These are phyloP conservation scores for Sugiyamaella boreocaroliniensis DNA, from an alignment of 805 yeast genomes.

Conservation along the genomic window DNA sequence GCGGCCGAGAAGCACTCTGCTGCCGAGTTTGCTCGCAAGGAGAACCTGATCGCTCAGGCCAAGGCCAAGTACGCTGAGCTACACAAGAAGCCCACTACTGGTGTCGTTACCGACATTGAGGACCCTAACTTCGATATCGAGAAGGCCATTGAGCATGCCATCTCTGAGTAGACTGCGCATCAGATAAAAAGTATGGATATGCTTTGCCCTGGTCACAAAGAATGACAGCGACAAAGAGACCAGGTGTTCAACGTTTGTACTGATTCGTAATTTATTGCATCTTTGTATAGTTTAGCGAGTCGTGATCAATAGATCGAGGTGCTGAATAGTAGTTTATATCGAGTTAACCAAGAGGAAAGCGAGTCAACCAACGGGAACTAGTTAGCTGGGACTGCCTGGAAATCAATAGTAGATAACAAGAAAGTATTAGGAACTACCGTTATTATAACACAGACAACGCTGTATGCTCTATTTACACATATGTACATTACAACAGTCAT, in stretches of 20 bases:
- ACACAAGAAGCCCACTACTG: constrained; percentile 32
- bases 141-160: constrained; percentile 27
- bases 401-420: too few relatives aligned
- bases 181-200: not conserved
- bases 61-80: constrained; percentile 78
- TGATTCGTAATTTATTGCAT: not conserved
- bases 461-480: constrained; percentile 7
- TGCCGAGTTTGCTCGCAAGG: constrained; percentile 54
- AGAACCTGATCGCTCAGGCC: constrained; percentile 78
- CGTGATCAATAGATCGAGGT: not conserved
- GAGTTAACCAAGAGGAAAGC: too few relatives aligned
- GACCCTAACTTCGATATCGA: constrained; percentile 88
- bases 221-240: not conserved
- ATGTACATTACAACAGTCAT: not conserved
- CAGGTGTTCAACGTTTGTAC: not conserved
- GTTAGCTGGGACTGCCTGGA: too few relatives aligned
- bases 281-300: not conserved
- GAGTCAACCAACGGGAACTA: too few relatives aligned
- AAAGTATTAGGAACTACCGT: too few relatives aligned
- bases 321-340: not conserved
- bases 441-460: not conserved
- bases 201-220: not conserved
- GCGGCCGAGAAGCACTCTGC: constrained; percentile 54
- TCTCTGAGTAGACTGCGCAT: constrained; percentile 9
- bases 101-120: constrained; percentile 57